Evolutionary conservation across 495 filamentous ascomycete genomes (phyloP).

Genomic region (Podospora fimiseda): DNA sequence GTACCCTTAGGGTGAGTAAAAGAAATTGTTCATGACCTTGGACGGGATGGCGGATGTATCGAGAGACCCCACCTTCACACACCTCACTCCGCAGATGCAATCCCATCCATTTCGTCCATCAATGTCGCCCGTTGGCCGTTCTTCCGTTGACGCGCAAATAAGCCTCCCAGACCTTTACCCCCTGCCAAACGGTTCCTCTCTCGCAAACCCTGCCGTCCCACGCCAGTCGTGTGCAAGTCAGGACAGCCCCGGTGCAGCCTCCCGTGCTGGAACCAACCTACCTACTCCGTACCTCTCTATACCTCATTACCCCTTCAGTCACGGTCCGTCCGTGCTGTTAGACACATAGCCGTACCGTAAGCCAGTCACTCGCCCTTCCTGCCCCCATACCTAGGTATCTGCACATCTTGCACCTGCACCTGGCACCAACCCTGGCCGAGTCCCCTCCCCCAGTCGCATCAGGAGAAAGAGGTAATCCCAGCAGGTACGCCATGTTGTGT

Average conservation of each 20-base stretch:
- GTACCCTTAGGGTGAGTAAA: background rate
- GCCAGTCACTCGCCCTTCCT: background rate
- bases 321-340: background rate
- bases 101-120: background rate
- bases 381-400: background rate
- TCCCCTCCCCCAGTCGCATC: background rate
- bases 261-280: background rate
- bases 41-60: background rate
- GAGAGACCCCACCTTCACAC: constrained; percentile 11
- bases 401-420: background rate
- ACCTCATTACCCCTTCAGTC: no score
- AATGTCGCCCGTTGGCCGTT: background rate
- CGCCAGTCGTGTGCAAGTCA: background rate
- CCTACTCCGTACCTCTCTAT: no score
- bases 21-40: background rate
- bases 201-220: constrained; percentile 10
- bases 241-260: constrained; percentile 2
- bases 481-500: background rate
- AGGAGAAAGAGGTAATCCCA: background rate
- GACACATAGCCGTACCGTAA: background rate
- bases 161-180: constrained; percentile 12
- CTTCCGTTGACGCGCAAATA: constrained; percentile 22
- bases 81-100: no score
- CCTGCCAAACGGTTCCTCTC: constrained; percentile 11
- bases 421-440: no score